phyloP scores from a whole-genome alignment of 495 filamentous ascomycete species.

The Elasticomyces elasticus region DNA sequence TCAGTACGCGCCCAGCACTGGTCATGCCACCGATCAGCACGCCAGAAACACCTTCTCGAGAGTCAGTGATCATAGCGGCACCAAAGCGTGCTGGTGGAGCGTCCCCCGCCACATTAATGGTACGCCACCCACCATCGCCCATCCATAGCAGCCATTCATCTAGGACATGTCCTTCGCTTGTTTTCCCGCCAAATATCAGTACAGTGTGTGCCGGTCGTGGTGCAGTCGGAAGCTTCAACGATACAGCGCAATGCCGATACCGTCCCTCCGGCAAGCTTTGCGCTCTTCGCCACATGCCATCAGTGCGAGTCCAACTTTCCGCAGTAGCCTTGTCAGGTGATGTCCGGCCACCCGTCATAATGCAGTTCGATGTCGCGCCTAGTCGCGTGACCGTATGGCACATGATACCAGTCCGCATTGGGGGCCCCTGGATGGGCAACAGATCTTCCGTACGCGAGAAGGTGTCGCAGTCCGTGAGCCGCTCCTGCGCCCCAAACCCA shows the following conservation, averaged over 20 bases:
- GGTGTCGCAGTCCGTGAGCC: slow-evolving; percentile 52
- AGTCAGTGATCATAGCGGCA: slow-evolving; percentile 38
- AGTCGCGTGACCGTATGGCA: slow-evolving; percentile 66
- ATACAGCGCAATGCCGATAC: slow-evolving; percentile 62
- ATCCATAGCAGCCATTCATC: slow-evolving; percentile 58
- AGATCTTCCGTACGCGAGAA: slow-evolving; percentile 33
- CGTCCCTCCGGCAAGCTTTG: slow-evolving; percentile 53
- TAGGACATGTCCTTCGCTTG: slow-evolving; percentile 44
- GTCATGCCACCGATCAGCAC: slow-evolving; percentile 60
- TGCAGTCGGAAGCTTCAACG: slow-evolving; percentile 30
- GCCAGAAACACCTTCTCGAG: slow-evolving; percentile 33
- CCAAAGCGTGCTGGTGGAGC: slow-evolving; percentile 52
- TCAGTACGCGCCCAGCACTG: slow-evolving; percentile 46
- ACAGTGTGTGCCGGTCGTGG: slow-evolving; percentile 31
- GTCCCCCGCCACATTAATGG: slow-evolving; percentile 33
- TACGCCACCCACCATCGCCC: slow-evolving; percentile 43
- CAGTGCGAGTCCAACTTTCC: slow-evolving; percentile 64
- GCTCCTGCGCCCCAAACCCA: slow-evolving; percentile 34
- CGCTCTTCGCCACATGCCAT: slow-evolving; percentile 49
- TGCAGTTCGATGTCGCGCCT: slow-evolving; percentile 34
- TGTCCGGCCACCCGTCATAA: slow-evolving; percentile 69
- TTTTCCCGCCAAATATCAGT: slow-evolving; percentile 63
- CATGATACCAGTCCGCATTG: slow-evolving; percentile 49
- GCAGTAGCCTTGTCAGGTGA: slow-evolving; percentile 56
- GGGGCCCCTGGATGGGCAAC: slow-evolving; percentile 21